Percentiles rank a stretch among this genome's conserved stretches.
Evolutionary conservation across 2,329 filamentous ascomycete species (phyloP).

Genomic region (Sporothrix curviconia): DNA sequence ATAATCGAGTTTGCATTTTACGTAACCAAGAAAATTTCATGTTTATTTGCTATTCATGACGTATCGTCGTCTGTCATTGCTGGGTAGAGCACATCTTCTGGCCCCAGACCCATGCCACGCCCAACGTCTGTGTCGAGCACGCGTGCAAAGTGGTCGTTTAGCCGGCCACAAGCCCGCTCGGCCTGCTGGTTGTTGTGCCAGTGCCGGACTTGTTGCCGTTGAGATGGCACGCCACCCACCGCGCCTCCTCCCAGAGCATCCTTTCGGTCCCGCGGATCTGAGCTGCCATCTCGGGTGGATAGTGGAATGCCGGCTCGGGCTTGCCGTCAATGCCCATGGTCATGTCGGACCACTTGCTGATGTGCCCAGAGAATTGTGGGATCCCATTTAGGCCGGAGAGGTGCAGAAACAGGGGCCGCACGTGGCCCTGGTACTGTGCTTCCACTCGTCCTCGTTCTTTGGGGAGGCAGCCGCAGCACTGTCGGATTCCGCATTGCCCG

Average conservation of each 20-base stretch:
- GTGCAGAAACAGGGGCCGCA: slow-evolving; percentile 29
- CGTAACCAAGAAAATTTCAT: no score
- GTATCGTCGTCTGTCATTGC: no score
- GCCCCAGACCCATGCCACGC: not conserved
- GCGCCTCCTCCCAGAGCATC: slow-evolving; percentile 28
- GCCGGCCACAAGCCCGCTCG: slow-evolving; percentile 3
- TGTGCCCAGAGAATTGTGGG: slow-evolving; percentile 22
- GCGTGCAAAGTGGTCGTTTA: slow-evolving; percentile 2
- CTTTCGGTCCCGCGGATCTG: slow-evolving; percentile 29
- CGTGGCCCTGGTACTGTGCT: slow-evolving; percentile 1
- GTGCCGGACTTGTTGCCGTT: slow-evolving; percentile 11
- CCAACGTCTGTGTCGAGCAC: slow-evolving; percentile 10
- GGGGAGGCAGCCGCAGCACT: not conserved
- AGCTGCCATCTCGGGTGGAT: slow-evolving; percentile 21
- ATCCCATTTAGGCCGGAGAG: slow-evolving; percentile 31
- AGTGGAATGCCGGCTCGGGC: slow-evolving; percentile 26
- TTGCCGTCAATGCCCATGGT: slow-evolving; percentile 21
- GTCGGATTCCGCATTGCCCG: not conserved
- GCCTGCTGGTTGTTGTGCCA: slow-evolving; percentile 10
- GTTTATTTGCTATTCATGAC: no score
- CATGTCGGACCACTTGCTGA: slow-evolving; percentile 20
- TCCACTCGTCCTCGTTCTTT: slow-evolving; percentile 2
- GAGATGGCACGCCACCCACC: slow-evolving; percentile 25
- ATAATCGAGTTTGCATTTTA: no score
- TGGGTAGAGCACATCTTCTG: slow-evolving; percentile 11